Base-by-base conservation (phyloP, 2,329 filamentous ascomycete genomes). In the Pestalotiopsis sp. region DNA sequence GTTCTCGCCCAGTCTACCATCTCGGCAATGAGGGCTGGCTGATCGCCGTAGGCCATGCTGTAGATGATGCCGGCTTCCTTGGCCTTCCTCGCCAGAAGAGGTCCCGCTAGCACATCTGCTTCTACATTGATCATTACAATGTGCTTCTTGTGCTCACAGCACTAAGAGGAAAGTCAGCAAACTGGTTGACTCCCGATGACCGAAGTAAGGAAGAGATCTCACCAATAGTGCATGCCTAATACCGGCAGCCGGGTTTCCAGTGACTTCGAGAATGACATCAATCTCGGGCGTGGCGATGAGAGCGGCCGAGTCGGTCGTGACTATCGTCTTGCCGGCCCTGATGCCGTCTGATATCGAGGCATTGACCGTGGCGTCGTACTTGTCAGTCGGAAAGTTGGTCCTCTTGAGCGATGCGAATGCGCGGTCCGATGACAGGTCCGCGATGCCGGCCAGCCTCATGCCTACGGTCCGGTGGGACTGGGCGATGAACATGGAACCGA, bases 41-140 rank as follows among this genome's bases (percentile, higher is more conserved):
- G 81, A 67, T 83, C 82, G 12, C 82, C 82, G 69, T 84, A 84
- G 0, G 81, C 83, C 81, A 84, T 84, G 7, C 78, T 82, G 75
- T 84, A 83, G 58, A 84, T 82, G 57, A 83, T 84, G 61, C 81
- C 83, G 2, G 81, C 81, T 72, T 83, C 82, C 64, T 79, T 75
- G 1, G 82, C 82, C 69, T 80, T 81, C 2, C 80, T 76, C 2
- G 79, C 79, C 2, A 84, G 73, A 1, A 83, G 72, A 7, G 81
- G 82, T 2, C 81, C 81, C 13, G 80, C 81, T 4, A 84, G 76
- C 1, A 83, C 80, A 71, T 85, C 81, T 31, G 81, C 82, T 73
- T 84, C 82, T 36, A 83, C 82, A 67, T 83, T 84, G 72, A 84
- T 80, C 82, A 84, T 83, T 31, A 84, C 82, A 63, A 84, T 83